Percentiles rank a stretch among this genome's conserved stretches.
phyloP scores from a whole-genome alignment of 2,329 filamentous ascomycete species.

The Hypoxylon sp. region DNA sequence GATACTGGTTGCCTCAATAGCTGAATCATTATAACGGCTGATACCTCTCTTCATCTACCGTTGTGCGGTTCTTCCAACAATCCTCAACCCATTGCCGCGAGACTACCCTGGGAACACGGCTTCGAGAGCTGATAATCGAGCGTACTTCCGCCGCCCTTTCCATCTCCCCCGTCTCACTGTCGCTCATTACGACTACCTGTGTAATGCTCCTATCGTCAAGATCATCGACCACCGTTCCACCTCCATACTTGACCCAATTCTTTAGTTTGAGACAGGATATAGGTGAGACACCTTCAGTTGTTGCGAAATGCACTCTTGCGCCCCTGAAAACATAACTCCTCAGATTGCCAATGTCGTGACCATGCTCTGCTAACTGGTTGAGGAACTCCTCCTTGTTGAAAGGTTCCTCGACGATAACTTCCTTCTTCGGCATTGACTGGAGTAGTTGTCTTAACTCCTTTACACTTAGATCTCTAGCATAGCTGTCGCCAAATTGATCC shows the following conservation, averaged over 20 bases:
- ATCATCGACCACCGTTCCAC: conserved; percentile 70
- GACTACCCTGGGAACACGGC: conserved; percentile 77
- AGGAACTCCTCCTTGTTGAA: conserved; percentile 66
- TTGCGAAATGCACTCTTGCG: conserved; percentile 61
- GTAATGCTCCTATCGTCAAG: conserved; percentile 72
- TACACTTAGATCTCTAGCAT: conserved; percentile 75
- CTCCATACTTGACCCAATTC: conserved; percentile 77
- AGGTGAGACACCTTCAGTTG: conserved; percentile 51
- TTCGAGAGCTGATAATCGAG: conserved; percentile 61
- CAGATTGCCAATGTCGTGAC: conserved; percentile 67
- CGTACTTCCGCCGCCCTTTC: conserved; percentile 63
- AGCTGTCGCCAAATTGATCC: conserved; percentile 88
- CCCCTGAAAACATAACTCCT: conserved; percentile 68
- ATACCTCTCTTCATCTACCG: conserved; percentile 83
- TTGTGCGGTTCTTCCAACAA: conserved; percentile 83
- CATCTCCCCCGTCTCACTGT: conserved; percentile 56
- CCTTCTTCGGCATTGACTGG: conserved; percentile 65
- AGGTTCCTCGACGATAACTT: conserved; percentile 52
- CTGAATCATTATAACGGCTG: conserved; percentile 40
- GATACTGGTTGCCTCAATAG: conserved; percentile 1
- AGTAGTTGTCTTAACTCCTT: conserved; percentile 73
- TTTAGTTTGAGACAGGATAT: conserved; percentile 62
- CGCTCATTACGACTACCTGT: conserved; percentile 77
- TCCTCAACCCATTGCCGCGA: conserved; percentile 80
- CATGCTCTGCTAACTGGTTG: conserved; percentile 69